Base-by-base conservation (phyloP, 2,329 filamentous ascomycete genomes). In the Venturia oleaginea region DNA sequence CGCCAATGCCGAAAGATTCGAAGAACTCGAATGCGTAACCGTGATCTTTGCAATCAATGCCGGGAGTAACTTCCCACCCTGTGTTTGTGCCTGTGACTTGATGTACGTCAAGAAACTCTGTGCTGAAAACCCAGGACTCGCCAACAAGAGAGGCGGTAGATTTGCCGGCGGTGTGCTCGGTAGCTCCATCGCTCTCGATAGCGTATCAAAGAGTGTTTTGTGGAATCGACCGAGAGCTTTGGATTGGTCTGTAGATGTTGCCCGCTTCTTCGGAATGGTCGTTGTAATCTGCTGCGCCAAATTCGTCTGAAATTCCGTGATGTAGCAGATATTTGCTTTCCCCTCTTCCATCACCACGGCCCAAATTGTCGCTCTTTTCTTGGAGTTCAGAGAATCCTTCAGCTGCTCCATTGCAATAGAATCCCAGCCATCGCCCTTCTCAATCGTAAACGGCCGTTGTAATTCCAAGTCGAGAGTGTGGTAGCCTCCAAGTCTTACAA, bases 321-420 rank as follows among this genome's bases (percentile, higher is more conserved):
- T 89, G 27, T 92, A 81, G 74, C 90, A 93, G 68, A 94, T 89
- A 74, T 92, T 91, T 65, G 91, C 89, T 19, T 90, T 76, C 2
- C 90, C 89, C 71, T 97, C 93, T 70, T 96, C 90, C 89, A 99
- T 93, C 2, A 97, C 90, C 0, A 97, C 88, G 0, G 94, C 93
- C 64, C 92, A 91, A 22, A 96, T 83, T 67, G 93, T 89, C 0
- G 91, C 92, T 67, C 89, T 86, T 71, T 88, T 87, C 68, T 91
- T 88, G 69, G 90, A 86, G 70, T 90, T 87, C 17, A 93, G 82
- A 0, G 92, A 88, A 73, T 96, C 91, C 65, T 84, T 81, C 13
- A 99, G 82, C 57, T 90, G 88, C 66, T 90, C 86, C 59, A 88
- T 79, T 3, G 92, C 90, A 13, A 99, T 86, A 69, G 89, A 92